Conservation (phyloP, 2,329 filamentous ascomycete genomes). For the Pseudonectria foliicola region DNA sequence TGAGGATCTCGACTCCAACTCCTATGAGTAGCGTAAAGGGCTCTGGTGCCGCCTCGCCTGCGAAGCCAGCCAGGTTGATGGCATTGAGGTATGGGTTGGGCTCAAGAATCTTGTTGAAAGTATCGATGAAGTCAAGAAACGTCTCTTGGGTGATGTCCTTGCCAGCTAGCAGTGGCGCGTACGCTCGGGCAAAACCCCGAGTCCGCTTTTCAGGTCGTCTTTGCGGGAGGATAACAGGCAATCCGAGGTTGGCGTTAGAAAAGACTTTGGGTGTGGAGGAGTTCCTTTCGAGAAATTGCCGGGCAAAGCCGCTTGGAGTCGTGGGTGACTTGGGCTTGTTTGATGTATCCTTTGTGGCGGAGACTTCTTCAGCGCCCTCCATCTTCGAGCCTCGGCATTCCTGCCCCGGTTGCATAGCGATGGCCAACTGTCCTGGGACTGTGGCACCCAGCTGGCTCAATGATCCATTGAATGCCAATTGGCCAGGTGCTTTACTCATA, state of each 20-base stretch:
- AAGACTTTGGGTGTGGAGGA: neutral
- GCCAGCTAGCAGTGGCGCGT: constrained; percentile 40
- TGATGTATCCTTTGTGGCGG: too few species aligned
- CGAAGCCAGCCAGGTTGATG: constrained; percentile 32
- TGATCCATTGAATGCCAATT: too few species aligned
- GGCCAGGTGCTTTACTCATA: too few species aligned
- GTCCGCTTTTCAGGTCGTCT: constrained; percentile 39
- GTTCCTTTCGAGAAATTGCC: constrained; percentile 2
- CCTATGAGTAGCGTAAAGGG: constrained; percentile 36
- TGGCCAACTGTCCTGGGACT: too few species aligned
- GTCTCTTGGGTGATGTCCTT: constrained; percentile 39
- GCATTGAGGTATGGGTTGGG: constrained; percentile 29
- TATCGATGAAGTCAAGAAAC: constrained; percentile 42
- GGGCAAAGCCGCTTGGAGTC: neutral
- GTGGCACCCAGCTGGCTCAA: too few species aligned
- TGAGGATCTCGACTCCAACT: constrained; percentile 35
- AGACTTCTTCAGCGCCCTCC: too few species aligned
- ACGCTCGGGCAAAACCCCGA: constrained; percentile 46
- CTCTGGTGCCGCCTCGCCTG: constrained; percentile 30
- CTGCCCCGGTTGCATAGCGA: too few species aligned
- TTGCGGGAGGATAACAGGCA: constrained; percentile 45
- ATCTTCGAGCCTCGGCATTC: too few species aligned
- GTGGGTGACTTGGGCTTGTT: neutral
- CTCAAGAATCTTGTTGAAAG: constrained; percentile 35
- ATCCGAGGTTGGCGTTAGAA: neutral